These are phyloP conservation scores for Mikania micrantha DNA, from an alignment of 129 eudicot genomes.

Conservation along the genomic window DNA sequence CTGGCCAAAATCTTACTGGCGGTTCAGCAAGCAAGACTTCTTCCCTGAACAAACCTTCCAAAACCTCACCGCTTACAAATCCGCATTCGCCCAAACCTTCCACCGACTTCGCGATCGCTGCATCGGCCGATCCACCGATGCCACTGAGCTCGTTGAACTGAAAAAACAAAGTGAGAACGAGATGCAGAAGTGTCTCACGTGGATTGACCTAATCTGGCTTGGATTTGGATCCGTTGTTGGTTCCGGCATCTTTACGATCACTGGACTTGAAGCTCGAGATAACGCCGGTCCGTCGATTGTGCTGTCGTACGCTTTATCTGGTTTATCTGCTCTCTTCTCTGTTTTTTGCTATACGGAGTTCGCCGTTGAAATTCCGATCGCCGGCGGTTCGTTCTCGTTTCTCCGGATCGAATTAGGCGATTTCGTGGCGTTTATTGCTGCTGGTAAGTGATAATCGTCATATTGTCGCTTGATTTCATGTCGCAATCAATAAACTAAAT, in stretches of 20 bases:
- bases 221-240: constrained; percentile 85
- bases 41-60: constrained; percentile 71
- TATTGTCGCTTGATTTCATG: neutral
- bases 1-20: constrained; percentile 50
- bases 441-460: constrained; percentile 23
- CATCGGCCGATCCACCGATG: constrained; percentile 61
- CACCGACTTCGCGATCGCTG: constrained; percentile 58
- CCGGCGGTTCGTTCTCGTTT: constrained; percentile 78
- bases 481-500: no score
- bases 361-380: constrained; percentile 75
- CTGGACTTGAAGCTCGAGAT: constrained; percentile 65
- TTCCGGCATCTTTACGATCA: constrained; percentile 68
- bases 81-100: constrained; percentile 45
- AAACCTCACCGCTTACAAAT: constrained; percentile 36
- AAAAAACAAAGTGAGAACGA: constrained; percentile 56
- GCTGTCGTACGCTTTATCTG: constrained; percentile 60
- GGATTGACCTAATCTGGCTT: constrained; percentile 84
- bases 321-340: constrained; percentile 64
- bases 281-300: constrained; percentile 77
- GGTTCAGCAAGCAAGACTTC: constrained; percentile 67
- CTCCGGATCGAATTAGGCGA: constrained; percentile 78
- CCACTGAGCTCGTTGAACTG: constrained; percentile 38
- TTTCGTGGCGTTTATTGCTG: constrained; percentile 72
- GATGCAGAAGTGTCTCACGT: constrained; percentile 54
- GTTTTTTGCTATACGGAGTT: constrained; percentile 84